Percentiles rank a stretch among this genome's conserved stretches.
These are phyloP conservation scores for Scheffersomyces quercinus DNA, from an alignment of 1,139 yeast species.

Conservation along the genomic window DNA sequence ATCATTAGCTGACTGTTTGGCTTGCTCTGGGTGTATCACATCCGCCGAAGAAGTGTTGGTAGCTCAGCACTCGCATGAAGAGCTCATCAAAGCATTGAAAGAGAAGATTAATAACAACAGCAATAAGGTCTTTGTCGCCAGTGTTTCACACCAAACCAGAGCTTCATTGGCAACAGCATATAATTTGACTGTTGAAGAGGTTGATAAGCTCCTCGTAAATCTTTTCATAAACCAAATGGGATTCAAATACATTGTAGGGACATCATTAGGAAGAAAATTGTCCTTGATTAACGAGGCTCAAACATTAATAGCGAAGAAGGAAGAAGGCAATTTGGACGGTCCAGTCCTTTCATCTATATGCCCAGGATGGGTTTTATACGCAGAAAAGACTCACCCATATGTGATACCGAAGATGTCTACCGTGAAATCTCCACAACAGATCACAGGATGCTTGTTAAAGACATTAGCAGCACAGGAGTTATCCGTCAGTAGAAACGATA, in stretches of 20 bases:
- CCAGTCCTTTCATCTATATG: constrained; percentile 71
- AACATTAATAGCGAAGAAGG: constrained; percentile 40
- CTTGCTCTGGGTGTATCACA: constrained; percentile 96
- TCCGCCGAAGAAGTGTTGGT: constrained; percentile 93
- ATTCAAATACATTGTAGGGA: constrained; percentile 77
- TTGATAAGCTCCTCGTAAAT: constrained; percentile 62
- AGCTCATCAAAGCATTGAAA: constrained; percentile 62
- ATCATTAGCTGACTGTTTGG: constrained; percentile 87
- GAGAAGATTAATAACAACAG: constrained; percentile 21
- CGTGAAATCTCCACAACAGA: constrained; percentile 89
- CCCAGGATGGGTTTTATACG: constrained; percentile 97
- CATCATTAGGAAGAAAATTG: constrained; percentile 76
- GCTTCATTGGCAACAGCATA: constrained; percentile 78
- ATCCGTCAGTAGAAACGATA: constrained; percentile 30
- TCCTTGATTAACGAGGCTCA: constrained; percentile 62
- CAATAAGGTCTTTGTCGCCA: constrained; percentile 59
- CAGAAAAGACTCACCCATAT: constrained; percentile 92
- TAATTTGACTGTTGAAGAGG: constrained; percentile 48
- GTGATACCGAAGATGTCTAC: constrained; percentile 61
- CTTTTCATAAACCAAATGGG: constrained; percentile 64
- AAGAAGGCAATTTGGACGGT: constrained; percentile 16
- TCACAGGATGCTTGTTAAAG: constrained; percentile 80
- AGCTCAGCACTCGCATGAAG: constrained; percentile 86
- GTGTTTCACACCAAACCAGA: constrained; percentile 84
- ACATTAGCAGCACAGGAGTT: constrained; percentile 47